Base-by-base conservation (phyloP, 2,329 filamentous ascomycete species). In the Davidsoniella neocaledoniae region DNA sequence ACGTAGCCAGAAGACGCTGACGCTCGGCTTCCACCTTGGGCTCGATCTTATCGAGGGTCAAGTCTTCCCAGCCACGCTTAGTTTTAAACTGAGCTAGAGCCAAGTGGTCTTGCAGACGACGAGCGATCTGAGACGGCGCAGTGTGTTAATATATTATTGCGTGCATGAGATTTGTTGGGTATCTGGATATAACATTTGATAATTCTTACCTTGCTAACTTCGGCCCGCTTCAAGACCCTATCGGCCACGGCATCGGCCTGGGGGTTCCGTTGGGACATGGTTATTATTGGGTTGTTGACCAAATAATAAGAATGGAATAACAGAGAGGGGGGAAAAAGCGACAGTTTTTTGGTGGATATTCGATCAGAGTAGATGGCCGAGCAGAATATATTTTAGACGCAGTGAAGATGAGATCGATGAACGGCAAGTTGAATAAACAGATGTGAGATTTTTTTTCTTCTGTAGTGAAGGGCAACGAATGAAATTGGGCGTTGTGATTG, bases 41-140 rank as follows among this genome's bases (percentile, higher is more conserved):
- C 66, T 94, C 86, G 66, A 94, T 86, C 54, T 73, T 80, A 62
- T 87, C 85, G 60, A 93, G 77, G 55, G 83, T 85, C 62, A 94
- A 75, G 64, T 91, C 85, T 66, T 95, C 83, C 81, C 87, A 93
- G 63, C 88, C 88, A 68, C 94, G 83, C 67, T 93, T 87, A 57
- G 91, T 87, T 69, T 96, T 96, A 75, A 95, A 91, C 66, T 93
- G 91, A 62, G 91, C 91, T 56, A 96, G 78, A 53, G 91, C 90
- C 53, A 98, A 79, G 55, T 90, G 86, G 69, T 94, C 87, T 68
- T 96, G 87, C 50, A 98, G 73, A 60, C 83, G 84, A 63, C 90
- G 76, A 58, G 88, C 91, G 70, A 98, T 94, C 91, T 96, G 62
- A 50, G 25, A 16, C 2, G 12, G 10, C 29, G 25, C 25, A 33